Conservation (phyloP, 257 asterid species). For the Scutellaria minor region DNA sequence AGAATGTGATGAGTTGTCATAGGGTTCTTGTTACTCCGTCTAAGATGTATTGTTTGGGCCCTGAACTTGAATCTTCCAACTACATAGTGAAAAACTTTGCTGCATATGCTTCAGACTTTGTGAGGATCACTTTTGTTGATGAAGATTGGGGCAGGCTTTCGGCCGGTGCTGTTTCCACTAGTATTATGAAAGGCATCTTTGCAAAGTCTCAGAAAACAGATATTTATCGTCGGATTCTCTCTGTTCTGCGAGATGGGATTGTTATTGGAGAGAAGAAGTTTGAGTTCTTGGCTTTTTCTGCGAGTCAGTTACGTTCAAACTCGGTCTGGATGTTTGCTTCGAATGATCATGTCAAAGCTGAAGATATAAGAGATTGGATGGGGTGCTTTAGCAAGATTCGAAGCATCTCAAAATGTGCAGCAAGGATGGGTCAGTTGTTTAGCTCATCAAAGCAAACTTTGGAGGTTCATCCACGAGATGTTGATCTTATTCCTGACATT, state of each 20-base stretch:
- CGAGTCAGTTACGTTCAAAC: slow-evolving; percentile 89
- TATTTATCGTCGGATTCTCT: slow-evolving; percentile 61
- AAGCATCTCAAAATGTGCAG: slow-evolving; percentile 87
- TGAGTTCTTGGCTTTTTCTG: slow-evolving; percentile 84
- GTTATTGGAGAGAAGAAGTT: slow-evolving; percentile 75
- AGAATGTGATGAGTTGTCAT: slow-evolving; percentile 78
- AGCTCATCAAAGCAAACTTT: slow-evolving; percentile 76
- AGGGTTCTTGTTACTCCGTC: slow-evolving; percentile 83
- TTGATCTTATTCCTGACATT: slow-evolving; percentile 69
- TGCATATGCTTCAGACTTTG: slow-evolving; percentile 68
- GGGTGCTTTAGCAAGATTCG: slow-evolving; percentile 82
- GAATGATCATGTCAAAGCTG: slow-evolving; percentile 64
- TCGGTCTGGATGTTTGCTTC: slow-evolving; percentile 99
- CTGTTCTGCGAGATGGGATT: slow-evolving; percentile 76
- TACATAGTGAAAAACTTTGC: slow-evolving; percentile 83
- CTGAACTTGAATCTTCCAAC: slow-evolving; percentile 90
- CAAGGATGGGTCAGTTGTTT: slow-evolving; percentile 96
- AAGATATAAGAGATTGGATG: slow-evolving; percentile 91
- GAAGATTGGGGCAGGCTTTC: slow-evolving; percentile 93
- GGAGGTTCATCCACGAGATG: slow-evolving; percentile 58
- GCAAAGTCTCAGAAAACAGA: slow-evolving; percentile 69
- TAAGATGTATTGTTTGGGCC: slow-evolving; percentile 85
- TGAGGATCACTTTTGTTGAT: slow-evolving; percentile 91
- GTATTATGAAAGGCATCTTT: slow-evolving; percentile 60
- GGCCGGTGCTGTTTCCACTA: slow-evolving; percentile 52